Conservation (phyloP, 495 filamentous ascomycete genomes). For the Haplographium delicatum region DNA sequence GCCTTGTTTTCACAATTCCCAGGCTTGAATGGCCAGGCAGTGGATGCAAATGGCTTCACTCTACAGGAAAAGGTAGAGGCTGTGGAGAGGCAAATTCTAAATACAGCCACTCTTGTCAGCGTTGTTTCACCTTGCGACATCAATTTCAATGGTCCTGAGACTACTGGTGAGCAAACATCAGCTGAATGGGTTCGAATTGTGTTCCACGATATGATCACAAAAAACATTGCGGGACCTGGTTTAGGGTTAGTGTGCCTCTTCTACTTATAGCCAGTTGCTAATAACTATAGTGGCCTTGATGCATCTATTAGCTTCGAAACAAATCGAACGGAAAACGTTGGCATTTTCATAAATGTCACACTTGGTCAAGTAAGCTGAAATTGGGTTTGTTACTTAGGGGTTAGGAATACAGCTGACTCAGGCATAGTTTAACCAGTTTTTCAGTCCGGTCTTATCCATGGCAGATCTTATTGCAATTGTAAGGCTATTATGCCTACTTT, state of each 20-base stretch:
- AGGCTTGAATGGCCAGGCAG: constrained; percentile 2
- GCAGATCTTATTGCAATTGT: too few relatives aligned
- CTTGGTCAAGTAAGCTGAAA: constrained; percentile 19
- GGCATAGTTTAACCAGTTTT: not conserved
- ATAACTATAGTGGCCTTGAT: constrained; percentile 25
- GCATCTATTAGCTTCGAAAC: constrained; percentile 32
- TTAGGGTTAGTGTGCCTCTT: not conserved
- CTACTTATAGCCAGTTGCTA: not conserved
- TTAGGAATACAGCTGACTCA: constrained; percentile 2
- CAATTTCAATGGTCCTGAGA: constrained; percentile 3
- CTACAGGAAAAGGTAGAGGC: constrained; percentile 12
- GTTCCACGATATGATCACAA: constrained; percentile 35
- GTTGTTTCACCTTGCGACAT: constrained; percentile 12
- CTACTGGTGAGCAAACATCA: constrained; percentile 23
- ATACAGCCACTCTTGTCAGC: constrained; percentile 7
- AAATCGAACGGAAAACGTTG: constrained; percentile 29
- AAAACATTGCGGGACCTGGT: constrained; percentile 25
- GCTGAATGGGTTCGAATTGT: constrained; percentile 42
- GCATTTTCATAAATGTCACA: constrained; percentile 35
- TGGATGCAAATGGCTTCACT: constrained; percentile 16
- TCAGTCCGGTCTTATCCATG: too few relatives aligned
- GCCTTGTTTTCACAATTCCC: constrained; percentile 8
- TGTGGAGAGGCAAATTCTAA: constrained; percentile 13
- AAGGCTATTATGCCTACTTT: not conserved
- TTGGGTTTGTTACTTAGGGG: not conserved